Percentiles rank a stretch among this genome's conserved stretches.
These are phyloP conservation scores for Alternaria brassicicola DNA, from an alignment of 2,329 filamentous ascomycete species.

Conservation along the genomic window DNA sequence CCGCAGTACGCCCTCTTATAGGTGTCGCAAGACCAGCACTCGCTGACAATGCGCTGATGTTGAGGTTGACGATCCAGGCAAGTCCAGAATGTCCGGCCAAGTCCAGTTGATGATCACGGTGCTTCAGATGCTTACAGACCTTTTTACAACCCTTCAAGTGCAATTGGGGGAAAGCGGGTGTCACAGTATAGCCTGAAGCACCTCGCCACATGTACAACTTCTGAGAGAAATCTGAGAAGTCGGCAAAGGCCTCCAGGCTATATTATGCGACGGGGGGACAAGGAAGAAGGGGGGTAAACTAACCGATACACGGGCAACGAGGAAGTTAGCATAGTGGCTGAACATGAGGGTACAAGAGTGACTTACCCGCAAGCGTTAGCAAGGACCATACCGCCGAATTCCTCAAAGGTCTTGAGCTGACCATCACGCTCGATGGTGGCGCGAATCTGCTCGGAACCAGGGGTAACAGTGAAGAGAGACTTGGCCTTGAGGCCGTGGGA, in stretches of 20 bases:
- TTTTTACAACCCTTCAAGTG: neutral
- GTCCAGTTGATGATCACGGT: neutral
- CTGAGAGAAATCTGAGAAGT: neutral
- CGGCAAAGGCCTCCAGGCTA: neutral
- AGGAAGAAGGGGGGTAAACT: neutral
- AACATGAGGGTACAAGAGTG: neutral
- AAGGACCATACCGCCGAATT: constrained; percentile 92
- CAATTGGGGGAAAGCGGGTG: neutral
- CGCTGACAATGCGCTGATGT: no score
- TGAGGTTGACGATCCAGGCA: neutral
- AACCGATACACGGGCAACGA: constrained; percentile 58
- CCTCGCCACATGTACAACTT: neutral
- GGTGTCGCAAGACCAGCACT: no score
- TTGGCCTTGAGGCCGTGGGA: constrained; percentile 94
- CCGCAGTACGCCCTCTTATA: no score
- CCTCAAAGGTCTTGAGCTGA: constrained; percentile 91
- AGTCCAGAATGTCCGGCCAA: neutral
- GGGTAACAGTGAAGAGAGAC: constrained; percentile 90
- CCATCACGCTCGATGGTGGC: constrained; percentile 85
- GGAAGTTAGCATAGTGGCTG: neutral
- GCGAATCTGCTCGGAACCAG: constrained; percentile 95
- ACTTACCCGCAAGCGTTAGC: constrained; percentile 81
- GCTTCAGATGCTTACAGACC: neutral
- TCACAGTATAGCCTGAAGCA: neutral
- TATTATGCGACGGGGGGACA: no score